Evolutionary conservation across 139 green algal genomes (phyloP), one percentile per base, ranked within the genome.

Genomic region (Choricystis sp.): DNA sequence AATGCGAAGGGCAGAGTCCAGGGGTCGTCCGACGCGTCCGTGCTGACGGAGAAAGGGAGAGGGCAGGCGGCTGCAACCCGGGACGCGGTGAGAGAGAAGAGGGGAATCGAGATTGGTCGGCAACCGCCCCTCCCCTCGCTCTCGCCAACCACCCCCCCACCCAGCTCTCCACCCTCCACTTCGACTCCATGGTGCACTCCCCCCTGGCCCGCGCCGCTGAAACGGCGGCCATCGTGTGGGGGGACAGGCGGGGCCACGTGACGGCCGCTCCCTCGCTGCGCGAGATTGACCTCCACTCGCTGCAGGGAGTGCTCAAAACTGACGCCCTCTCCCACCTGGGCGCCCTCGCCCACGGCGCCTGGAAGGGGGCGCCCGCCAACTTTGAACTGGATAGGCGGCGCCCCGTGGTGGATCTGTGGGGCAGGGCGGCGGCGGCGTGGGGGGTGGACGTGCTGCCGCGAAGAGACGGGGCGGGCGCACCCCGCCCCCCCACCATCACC

Each of bases 211-310:
- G 91, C 0, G 85, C 91, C 5, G 61, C n/a, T 0, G 31, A 91
- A 62, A 97, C 91, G 21, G 82, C 81, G 1, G 75, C 89, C 25
- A 86, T 94, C 40, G 79, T 97, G 19, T 89, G 84, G 81, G 65
- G 60, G 26, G 60, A 59, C 31, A 63, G 75, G 3, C 55, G 16
- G 20, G 71, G 60, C 23, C 26, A 30, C 4, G 30, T 61, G 2
- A 9, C 55, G 2, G 59, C 65, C 40, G 67, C 91, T 60, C 81
- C 84, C 1, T 65, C 57, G 2, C 79, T 98, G 24, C 68, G 91
- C 0, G 91, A 98, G 67, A 84, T 98, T 21, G 91, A 98, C 69
- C 75, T 98, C 1, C 97, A 97, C 74, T 83, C 81, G 1, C 96
- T 98, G 63, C 84, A 95, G 85, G 91, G 91, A 4, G 63, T 96